phyloP scores from a whole-genome alignment of 2,329 filamentous ascomycete genomes.

The Raffaelea ambrosiae region DNA sequence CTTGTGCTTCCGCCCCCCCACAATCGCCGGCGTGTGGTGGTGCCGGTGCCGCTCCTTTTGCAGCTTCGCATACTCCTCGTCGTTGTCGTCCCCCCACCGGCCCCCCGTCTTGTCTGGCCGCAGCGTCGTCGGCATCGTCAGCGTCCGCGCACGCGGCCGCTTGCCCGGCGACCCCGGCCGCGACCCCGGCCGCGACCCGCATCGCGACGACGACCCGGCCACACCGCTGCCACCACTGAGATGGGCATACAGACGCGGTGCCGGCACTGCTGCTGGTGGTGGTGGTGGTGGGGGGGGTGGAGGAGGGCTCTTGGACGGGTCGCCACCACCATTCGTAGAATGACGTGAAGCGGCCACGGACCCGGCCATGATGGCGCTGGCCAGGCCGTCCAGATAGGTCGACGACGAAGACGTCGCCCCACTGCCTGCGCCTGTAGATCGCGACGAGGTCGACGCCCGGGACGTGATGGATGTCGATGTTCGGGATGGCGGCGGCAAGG shows the following conservation, averaged over 20 bases:
- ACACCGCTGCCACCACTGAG: neutral
- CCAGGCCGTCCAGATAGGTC: constrained; percentile 56
- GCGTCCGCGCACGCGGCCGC: constrained; percentile 11
- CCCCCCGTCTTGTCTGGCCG: neutral
- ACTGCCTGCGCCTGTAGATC: neutral
- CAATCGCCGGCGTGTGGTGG: constrained; percentile 24
- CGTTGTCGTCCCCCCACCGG: constrained; percentile 9
- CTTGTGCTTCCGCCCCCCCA: constrained; percentile 33
- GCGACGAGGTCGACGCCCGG: neutral
- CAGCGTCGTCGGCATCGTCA: neutral
- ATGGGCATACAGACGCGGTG: neutral
- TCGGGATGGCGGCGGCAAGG: neutral
- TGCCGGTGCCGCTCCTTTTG: constrained; percentile 1
- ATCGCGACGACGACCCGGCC: neutral
- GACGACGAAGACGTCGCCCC: constrained; percentile 16
- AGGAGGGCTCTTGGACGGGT: constrained; percentile 6
- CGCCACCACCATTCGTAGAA: constrained; percentile 21
- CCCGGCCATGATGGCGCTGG: constrained; percentile 67
- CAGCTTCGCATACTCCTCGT: neutral
- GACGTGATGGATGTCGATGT: neutral
- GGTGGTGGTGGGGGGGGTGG: constrained; percentile 8
- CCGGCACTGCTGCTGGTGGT: constrained; percentile 11
- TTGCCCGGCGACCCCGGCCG: no score
- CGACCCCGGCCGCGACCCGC: neutral
- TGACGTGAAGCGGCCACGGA: constrained; percentile 59